Evolutionary conservation across 2,329 filamentous ascomycete species (phyloP).

Genomic region (Diaporthe sp.): DNA sequence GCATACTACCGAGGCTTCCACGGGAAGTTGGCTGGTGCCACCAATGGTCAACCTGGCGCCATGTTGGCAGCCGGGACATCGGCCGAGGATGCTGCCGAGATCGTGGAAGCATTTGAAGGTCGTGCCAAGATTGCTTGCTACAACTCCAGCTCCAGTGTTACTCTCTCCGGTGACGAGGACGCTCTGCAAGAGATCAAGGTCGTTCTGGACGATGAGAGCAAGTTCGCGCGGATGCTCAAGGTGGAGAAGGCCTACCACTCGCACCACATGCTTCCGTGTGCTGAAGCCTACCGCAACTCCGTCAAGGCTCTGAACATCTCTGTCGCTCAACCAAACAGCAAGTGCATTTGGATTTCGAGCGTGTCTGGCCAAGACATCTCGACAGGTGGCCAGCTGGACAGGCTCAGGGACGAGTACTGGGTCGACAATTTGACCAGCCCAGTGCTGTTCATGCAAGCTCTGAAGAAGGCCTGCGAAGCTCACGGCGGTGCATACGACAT

Average conservation of each 20-base stretch:
- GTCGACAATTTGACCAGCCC: constrained; percentile 42
- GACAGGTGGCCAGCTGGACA: background rate
- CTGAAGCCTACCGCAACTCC: constrained; percentile 49
- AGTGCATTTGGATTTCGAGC: constrained; percentile 45
- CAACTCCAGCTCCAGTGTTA: constrained; percentile 44
- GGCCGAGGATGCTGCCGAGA: constrained; percentile 37
- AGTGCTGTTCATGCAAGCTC: constrained; percentile 44
- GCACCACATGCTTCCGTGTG: constrained; percentile 54
- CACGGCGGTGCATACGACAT: constrained; percentile 28
- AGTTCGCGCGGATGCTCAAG: constrained; percentile 53
- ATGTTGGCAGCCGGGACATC: constrained; percentile 32
- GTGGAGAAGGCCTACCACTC: constrained; percentile 61
- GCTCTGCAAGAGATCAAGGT: constrained; percentile 49
- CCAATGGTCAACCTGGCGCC: background rate
- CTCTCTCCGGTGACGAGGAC: constrained; percentile 46
- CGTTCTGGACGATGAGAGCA: constrained; percentile 49
- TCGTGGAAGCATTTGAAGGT: constrained; percentile 18
- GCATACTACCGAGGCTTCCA: constrained; percentile 43
- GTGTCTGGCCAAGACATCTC: constrained; percentile 34
- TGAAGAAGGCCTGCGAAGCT: background rate
- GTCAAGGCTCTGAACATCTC: constrained; percentile 39
- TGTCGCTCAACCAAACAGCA: constrained; percentile 36
- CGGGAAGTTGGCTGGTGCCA: background rate
- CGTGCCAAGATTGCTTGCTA: constrained; percentile 3
- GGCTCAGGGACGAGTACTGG: constrained; percentile 41